These are phyloP conservation scores for Rhexocercosporidium sp. DNA, from an alignment of 2,329 filamentous ascomycete species.

Conservation along the genomic window DNA sequence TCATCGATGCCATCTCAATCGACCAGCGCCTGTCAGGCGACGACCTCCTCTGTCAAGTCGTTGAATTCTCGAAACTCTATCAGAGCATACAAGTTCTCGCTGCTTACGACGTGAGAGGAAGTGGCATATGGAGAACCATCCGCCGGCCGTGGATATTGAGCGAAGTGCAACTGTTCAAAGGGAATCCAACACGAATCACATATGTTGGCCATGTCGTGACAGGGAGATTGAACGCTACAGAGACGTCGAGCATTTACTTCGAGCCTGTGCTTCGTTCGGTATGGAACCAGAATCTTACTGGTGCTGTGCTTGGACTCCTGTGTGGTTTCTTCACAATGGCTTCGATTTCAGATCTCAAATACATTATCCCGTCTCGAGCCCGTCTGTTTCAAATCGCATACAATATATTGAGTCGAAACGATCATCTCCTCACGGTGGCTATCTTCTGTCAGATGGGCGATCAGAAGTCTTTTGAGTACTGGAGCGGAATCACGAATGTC, in stretches of 20 bases:
- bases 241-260: too few species aligned
- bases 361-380: neutral
- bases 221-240: too few species aligned
- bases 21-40: neutral
- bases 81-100: neutral
- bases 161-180: neutral
- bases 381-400: neutral
- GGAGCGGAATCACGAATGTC: neutral
- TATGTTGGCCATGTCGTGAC: neutral
- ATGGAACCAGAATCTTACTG: neutral
- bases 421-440: neutral
- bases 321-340: neutral
- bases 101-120: neutral
- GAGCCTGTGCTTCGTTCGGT: neutral
- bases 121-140: neutral
- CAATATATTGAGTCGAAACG: neutral
- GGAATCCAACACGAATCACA: neutral
- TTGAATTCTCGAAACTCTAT: neutral
- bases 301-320: neutral
- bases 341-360: neutral
- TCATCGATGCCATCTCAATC: neutral
- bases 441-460: neutral
- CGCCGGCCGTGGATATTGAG: neutral
- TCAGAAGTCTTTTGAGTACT: neutral
- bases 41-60: neutral